Conservation (phyloP, 495 filamentous ascomycete genomes). For the Hyaloscypha finlandica region DNA sequence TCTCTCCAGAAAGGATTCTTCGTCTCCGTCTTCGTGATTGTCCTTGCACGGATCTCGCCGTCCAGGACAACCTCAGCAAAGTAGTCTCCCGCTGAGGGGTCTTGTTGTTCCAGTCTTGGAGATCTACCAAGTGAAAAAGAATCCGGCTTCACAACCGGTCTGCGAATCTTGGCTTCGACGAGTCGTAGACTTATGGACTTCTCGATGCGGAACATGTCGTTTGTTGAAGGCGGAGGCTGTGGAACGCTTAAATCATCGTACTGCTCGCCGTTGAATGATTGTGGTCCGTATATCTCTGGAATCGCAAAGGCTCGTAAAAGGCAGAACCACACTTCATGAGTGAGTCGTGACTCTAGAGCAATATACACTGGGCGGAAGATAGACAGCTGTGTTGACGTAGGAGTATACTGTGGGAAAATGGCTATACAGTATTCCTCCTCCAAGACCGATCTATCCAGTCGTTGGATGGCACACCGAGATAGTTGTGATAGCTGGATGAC, state of each 20-base stretch:
- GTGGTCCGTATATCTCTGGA: slow-evolving; percentile 81
- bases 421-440: slow-evolving; percentile 94
- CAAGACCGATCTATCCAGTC: slow-evolving; percentile 86
- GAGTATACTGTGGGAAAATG: slow-evolving; percentile 80
- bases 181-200: slow-evolving; percentile 57
- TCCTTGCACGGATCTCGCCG: slow-evolving; percentile 83
- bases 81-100: slow-evolving; percentile 58
- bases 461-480: slow-evolving; percentile 84
- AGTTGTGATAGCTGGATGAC: slow-evolving; percentile 89
- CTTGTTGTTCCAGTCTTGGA: slow-evolving; percentile 37
- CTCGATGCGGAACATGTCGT: slow-evolving; percentile 59
- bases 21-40: slow-evolving; percentile 78
- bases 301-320: slow-evolving; percentile 89
- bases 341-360: slow-evolving; percentile 78
- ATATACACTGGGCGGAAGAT: slow-evolving; percentile 79
- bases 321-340: slow-evolving; percentile 98
- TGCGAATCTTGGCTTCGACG: slow-evolving; percentile 58
- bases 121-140: slow-evolving; percentile 34
- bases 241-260: slow-evolving; percentile 41
- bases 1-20: slow-evolving; percentile 93
- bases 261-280: slow-evolving; percentile 34
- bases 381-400: slow-evolving; percentile 61
- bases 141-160: slow-evolving; percentile 22
- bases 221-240: slow-evolving; percentile 19
- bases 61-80: slow-evolving; percentile 93